A percentile compares a stretch with the other conserved stretches of the same genome.
Conservation (phyloP, 2,329 filamentous ascomycete species). For the Sodiomyces alkalinus region DNA sequence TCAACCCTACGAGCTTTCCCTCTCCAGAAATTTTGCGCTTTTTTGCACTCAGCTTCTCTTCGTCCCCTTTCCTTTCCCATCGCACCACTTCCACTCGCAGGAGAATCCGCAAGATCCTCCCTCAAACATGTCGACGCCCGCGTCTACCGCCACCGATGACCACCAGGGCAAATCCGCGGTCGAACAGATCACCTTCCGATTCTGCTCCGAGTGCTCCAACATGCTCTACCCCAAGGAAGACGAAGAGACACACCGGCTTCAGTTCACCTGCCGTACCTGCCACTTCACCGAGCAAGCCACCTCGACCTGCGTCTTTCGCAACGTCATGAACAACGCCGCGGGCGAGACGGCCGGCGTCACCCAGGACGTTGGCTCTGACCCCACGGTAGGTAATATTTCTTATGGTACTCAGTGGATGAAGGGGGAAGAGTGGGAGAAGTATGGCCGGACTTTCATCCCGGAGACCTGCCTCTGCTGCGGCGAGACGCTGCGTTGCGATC, state of each 20-base stretch:
- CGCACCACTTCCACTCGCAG: too few species aligned
- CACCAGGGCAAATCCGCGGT: conserved; percentile 32
- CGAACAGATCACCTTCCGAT: conserved; percentile 88
- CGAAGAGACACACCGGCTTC: conserved; percentile 63
- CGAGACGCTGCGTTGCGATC: conserved; percentile 24
- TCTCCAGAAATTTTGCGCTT: too few species aligned
- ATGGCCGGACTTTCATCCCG: conserved; percentile 16
- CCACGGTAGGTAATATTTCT: conserved; percentile 70
- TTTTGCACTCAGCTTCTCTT: too few species aligned
- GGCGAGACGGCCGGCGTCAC: conserved; percentile 95
- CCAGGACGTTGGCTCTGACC: conserved; percentile 91
- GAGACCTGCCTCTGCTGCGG: conserved; percentile 32
- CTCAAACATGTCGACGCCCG: conserved; percentile 40
- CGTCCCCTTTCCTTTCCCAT: too few species aligned
- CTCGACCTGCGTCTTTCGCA: conserved; percentile 88
- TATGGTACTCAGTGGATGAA: too few species aligned
- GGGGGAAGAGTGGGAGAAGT: too few species aligned
- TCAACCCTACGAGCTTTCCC: too few species aligned
- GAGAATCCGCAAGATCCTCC: too few species aligned
- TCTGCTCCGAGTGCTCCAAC: conserved; percentile 98
- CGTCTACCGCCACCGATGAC: conserved; percentile 30
- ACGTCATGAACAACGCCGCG: conserved; percentile 78
- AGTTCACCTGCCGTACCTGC: conserved; percentile 94
- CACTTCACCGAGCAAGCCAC: conserved; percentile 76
- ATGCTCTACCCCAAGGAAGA: conserved; percentile 97